These are phyloP conservation scores for Thermothelomyces thermophilus DNA, from an alignment of 2,329 filamentous ascomycete species.

Conservation along the genomic window DNA sequence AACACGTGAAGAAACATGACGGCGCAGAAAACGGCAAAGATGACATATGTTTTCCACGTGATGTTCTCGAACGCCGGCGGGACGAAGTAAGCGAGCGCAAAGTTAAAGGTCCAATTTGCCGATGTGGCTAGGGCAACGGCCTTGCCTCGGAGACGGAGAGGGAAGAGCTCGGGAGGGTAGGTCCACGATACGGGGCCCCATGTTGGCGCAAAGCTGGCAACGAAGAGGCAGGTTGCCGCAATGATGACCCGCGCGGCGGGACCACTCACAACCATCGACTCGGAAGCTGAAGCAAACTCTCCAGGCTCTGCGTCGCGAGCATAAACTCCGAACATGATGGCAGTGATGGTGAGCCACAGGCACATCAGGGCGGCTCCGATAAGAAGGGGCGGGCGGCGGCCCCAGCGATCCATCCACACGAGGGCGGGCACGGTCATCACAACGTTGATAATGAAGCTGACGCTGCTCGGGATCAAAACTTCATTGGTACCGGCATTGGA, in stretches of 20 bases:
- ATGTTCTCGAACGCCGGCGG: constrained; percentile 34
- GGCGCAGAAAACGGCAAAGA: constrained; percentile 32
- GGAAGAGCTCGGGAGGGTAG: constrained; percentile 43
- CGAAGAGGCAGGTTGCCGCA: constrained; percentile 59
- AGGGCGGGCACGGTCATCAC: constrained; percentile 70
- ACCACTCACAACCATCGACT: constrained; percentile 44
- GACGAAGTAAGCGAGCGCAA: constrained; percentile 35
- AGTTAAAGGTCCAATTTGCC: constrained; percentile 37
- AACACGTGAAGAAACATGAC: constrained; percentile 31
- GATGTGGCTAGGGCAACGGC: constrained; percentile 31
- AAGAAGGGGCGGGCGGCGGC: constrained; percentile 63
- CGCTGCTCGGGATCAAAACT: constrained; percentile 58
- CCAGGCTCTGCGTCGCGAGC: constrained; percentile 30
- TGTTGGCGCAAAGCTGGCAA: constrained; percentile 44
- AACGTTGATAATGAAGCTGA: constrained; percentile 75
- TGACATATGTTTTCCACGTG: constrained; percentile 32
- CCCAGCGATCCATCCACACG: constrained; percentile 68
- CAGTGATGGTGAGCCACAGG: constrained; percentile 41
- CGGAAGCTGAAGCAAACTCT: constrained; percentile 35
- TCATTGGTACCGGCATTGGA: constrained; percentile 33
- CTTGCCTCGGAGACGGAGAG: constrained; percentile 35
- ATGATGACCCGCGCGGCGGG: constrained; percentile 51
- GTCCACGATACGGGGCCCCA: constrained; percentile 41
- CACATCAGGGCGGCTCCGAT: constrained; percentile 59
- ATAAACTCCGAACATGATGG: constrained; percentile 39